Evolutionary conservation across 257 asterid genomes (phyloP).

Genomic region (Capsicum chinense): DNA sequence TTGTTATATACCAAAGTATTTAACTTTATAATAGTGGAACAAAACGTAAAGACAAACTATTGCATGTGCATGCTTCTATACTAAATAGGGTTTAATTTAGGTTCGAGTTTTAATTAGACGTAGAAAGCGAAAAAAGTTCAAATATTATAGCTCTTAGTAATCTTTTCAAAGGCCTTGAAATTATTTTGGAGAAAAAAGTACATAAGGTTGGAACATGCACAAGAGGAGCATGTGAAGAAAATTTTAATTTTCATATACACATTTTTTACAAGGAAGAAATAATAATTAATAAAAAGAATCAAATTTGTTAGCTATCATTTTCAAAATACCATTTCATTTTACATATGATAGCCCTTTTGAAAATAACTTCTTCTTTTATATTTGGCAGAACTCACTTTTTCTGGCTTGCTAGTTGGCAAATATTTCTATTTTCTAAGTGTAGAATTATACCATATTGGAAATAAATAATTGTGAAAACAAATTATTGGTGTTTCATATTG

Average conservation of each 20-base stretch:
- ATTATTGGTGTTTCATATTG: not conserved
- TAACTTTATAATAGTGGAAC: too few species aligned
- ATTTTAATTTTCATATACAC: not conserved
- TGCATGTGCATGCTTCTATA: too few species aligned
- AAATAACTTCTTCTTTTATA: constrained; percentile 8
- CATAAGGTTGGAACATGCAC: constrained; percentile 1
- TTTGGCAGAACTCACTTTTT: constrained; percentile 11
- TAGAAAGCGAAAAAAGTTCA: too few species aligned
- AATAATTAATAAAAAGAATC: not conserved
- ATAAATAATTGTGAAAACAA: not conserved
- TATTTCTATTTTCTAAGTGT: constrained; percentile 1
- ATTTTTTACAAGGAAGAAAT: not conserved
- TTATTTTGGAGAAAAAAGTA: too few species aligned
- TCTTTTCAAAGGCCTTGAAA: too few species aligned
- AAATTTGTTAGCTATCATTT: constrained; percentile 26
- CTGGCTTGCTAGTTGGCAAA: constrained; percentile 2
- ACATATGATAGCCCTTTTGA: constrained; percentile 21
- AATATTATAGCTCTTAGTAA: too few species aligned
- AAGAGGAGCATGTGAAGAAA: constrained; percentile 6
- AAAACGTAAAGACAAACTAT: too few species aligned
- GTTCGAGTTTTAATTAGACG: too few species aligned
- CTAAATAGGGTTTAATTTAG: too few species aligned
- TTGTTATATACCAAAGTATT: too few species aligned
- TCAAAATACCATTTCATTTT: not conserved
- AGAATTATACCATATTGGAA: not conserved